Conservation (phyloP, 2,329 filamentous ascomycete genomes). For the Aureobasidium subglaciale region DNA sequence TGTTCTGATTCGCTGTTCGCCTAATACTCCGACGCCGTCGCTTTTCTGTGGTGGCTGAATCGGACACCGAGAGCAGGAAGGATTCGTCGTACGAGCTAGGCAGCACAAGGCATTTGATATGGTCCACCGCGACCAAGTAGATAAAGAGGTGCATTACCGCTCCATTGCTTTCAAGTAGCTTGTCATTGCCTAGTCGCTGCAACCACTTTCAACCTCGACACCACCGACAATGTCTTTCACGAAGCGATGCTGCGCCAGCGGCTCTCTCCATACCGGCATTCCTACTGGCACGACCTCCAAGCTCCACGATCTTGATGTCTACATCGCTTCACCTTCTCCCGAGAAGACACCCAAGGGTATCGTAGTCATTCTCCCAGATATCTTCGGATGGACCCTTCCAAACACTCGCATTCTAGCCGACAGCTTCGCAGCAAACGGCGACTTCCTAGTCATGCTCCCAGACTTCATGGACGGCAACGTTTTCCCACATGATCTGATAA, state of each 20-base stretch:
- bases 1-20: background rate
- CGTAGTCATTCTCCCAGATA: conserved; percentile 33
- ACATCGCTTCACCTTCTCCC: conserved; percentile 29
- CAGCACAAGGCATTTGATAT: no score
- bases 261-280: conserved; percentile 31
- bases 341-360: conserved; percentile 27
- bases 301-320: conserved; percentile 31
- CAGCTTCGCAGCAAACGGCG: conserved; percentile 28
- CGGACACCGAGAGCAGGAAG: background rate
- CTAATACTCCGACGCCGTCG: no score
- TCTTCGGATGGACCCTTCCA: conserved; percentile 31
- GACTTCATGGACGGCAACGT: conserved; percentile 31
- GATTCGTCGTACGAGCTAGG: conserved; percentile 3
- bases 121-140: no score
- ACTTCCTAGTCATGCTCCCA: conserved; percentile 28
- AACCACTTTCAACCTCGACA: no score
- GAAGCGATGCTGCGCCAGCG: conserved; percentile 31
- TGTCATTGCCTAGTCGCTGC: no score
- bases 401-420: conserved; percentile 34
- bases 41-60: background rate
- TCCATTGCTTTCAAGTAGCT: no score
- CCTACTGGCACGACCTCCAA: conserved; percentile 29
- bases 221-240: conserved; percentile 15
- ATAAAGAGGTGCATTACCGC: no score
- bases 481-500: conserved; percentile 24